A percentile compares a stretch with the other conserved stretches of the same genome.
These are phyloP conservation scores for Penicillium robsamsonii DNA, from an alignment of 495 filamentous ascomycete species.

Conservation along the genomic window DNA sequence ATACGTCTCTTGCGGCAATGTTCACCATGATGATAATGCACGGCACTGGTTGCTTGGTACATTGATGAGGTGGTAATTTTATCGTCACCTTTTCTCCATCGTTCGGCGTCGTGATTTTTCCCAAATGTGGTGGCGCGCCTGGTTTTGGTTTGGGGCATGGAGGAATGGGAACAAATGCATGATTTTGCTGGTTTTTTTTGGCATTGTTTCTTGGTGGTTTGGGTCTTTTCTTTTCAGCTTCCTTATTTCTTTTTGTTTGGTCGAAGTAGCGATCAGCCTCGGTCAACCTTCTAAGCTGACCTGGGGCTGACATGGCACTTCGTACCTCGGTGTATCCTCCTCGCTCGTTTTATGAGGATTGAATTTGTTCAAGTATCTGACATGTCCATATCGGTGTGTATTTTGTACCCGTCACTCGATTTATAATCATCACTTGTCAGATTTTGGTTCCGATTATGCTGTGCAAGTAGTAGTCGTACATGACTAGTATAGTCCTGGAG, in stretches of 20 bases:
- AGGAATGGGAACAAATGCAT: conserved; percentile 11
- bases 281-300: neutral
- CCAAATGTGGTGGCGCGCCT: conserved; percentile 16
- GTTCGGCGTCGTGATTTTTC: conserved; percentile 27
- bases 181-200: neutral
- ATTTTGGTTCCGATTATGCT: neutral
- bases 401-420: neutral
- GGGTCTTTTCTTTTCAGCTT: neutral
- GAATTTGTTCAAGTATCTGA: neutral
- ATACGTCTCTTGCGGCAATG: conserved; percentile 7
- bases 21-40: conserved; percentile 21
- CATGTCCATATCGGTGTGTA: neutral
- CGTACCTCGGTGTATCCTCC: neutral
- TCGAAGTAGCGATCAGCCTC: neutral
- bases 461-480: neutral
- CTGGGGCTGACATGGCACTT: neutral
- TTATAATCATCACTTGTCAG: neutral
- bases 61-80: conserved; percentile 17
- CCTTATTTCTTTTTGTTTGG: neutral
- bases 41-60: conserved; percentile 21
- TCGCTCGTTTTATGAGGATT: neutral
- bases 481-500: neutral
- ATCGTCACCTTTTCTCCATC: conserved; percentile 20
- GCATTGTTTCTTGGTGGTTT: neutral
- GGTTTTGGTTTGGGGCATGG: conserved; percentile 7